phyloP scores from a whole-genome alignment of 768 basidiomycete genomes.

The Russula virescens region DNA sequence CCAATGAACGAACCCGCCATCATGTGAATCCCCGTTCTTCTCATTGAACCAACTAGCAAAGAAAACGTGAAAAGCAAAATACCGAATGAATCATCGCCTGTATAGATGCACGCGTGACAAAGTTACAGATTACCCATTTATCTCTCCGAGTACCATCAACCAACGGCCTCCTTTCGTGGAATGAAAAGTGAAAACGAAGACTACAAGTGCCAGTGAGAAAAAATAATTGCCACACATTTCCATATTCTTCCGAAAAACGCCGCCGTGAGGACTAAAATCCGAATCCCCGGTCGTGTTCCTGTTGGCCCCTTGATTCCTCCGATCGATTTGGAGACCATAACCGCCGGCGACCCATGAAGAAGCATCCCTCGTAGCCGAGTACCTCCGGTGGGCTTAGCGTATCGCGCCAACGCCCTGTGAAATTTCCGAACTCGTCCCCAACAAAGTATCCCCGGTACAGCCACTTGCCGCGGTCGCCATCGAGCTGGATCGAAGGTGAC shows the following conservation, averaged over 20 bases:
- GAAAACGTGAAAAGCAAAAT: too few species aligned
- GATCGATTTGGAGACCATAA: constrained; percentile 28
- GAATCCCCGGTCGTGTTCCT: background rate
- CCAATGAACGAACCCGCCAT: too few species aligned
- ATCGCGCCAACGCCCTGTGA: constrained; percentile 86
- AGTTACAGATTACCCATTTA: too few species aligned
- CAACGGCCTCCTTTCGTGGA: background rate
- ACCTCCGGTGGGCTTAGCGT: constrained; percentile 57
- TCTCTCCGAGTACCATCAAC: too few species aligned
- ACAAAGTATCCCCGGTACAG: constrained; percentile 80
- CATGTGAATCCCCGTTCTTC: too few species aligned
- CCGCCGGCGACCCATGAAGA: constrained; percentile 63
- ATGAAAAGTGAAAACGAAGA: background rate
- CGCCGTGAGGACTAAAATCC: constrained; percentile 1
- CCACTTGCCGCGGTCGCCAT: constrained; percentile 75
- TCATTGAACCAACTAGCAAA: too few species aligned
- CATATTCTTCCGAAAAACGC: background rate
- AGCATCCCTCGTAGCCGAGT: constrained; percentile 82
- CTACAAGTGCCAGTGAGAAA: background rate
- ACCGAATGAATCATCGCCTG: too few species aligned
- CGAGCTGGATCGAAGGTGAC: constrained; percentile 38
- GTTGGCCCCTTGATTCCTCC: background rate
- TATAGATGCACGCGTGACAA: too few species aligned
- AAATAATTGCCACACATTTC: constrained; percentile 7
- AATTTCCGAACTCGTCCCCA: constrained; percentile 58